Percentiles rank a stretch among this genome's conserved stretches.
phyloP scores from a whole-genome alignment of 805 yeast genomes.

The Kazachstania taianensis region DNA sequence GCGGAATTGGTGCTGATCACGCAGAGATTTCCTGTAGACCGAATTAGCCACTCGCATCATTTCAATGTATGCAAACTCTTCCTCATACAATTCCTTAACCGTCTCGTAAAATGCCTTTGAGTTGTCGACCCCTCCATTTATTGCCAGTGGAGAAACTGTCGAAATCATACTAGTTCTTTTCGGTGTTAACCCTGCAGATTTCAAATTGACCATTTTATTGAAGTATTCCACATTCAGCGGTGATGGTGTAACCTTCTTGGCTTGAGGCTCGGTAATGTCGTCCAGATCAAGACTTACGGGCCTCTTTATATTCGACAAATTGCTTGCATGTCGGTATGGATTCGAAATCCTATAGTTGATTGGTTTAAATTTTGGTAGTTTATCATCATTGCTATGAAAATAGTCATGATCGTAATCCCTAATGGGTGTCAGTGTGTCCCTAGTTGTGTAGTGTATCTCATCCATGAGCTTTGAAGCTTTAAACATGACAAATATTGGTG shows the following conservation, averaged over 20 bases:
- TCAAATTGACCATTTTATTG: constrained; percentile 8
- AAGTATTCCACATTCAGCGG: constrained; percentile 25
- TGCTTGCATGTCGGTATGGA: constrained; percentile 5
- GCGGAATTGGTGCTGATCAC: constrained; percentile 22
- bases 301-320: constrained; percentile 7
- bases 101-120: no score
- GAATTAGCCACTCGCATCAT: constrained; percentile 24
- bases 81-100: constrained; percentile 25
- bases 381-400: constrained; percentile 21
- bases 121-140: no score
- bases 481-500: no score
- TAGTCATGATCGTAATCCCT: constrained; percentile 24
- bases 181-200: constrained; percentile 1
- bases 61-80: constrained; percentile 29
- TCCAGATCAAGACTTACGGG: constrained; percentile 21
- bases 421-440: constrained; percentile 25
- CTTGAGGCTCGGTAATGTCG: constrained; percentile 5
- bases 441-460: constrained; percentile 18
- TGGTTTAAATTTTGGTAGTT: constrained; percentile 11
- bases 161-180: constrained; percentile 7
- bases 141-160: no score
- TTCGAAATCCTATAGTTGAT: neutral
- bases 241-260: constrained; percentile 30
- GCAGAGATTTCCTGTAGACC: constrained; percentile 28
- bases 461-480: constrained; percentile 20